Evolutionary conservation across 2,329 filamentous ascomycete genomes (phyloP).

Genomic region (Trichoderma oligosporum): DNA sequence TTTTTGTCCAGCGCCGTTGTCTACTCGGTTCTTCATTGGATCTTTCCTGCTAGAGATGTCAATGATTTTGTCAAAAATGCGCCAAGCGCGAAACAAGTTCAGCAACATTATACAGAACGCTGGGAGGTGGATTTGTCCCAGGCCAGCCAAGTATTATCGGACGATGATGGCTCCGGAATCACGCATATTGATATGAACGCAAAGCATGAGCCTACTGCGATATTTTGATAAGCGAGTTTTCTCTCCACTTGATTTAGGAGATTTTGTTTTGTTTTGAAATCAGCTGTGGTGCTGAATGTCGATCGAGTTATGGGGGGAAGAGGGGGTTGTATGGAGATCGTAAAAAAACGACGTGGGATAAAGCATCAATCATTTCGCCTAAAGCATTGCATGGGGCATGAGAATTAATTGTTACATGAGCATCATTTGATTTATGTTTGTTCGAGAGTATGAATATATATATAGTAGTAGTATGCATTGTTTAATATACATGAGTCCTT

Average conservation of each 20-base stretch:
- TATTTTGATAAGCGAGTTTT: not conserved
- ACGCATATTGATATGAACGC: conserved; percentile 1
- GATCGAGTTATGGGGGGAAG: too few species aligned
- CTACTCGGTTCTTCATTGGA: conserved; percentile 31
- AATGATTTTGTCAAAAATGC: conserved; percentile 30
- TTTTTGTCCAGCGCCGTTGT: conserved; percentile 34
- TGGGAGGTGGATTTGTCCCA: conserved; percentile 32
- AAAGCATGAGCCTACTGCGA: not conserved
- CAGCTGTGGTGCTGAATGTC: too few species aligned
- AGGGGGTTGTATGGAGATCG: too few species aligned
- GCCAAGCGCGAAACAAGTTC: conserved; percentile 27
- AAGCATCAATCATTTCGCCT: not conserved
- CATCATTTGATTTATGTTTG: not conserved
- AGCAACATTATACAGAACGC: conserved; percentile 28
- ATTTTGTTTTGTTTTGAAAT: not conserved
- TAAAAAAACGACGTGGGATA: too few species aligned
- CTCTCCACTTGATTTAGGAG: too few species aligned
- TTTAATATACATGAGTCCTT: too few species aligned
- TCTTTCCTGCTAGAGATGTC: conserved; percentile 29
- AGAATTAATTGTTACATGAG: not conserved
- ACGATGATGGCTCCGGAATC: conserved; percentile 19
- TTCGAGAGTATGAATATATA: too few species aligned
- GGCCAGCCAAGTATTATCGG: conserved; percentile 2
- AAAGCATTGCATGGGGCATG: not conserved
- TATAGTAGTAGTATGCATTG: too few species aligned